Evolutionary conservation across 1,139 yeast genomes (phyloP).

Genomic region (Scheffersomyces quercinus): DNA sequence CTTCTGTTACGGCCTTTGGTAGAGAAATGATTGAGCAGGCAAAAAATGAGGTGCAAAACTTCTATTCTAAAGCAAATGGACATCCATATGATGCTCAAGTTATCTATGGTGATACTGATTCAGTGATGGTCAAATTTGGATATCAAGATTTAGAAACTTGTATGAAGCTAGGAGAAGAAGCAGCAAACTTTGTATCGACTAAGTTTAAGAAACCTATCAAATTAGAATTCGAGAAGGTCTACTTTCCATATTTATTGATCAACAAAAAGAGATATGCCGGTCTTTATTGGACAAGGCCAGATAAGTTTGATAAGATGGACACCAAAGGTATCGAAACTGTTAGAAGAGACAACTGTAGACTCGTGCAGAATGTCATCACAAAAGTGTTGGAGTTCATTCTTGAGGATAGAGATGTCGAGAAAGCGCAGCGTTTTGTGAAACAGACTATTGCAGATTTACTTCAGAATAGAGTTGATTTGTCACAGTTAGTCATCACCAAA

Average conservation of each 20-base stretch:
- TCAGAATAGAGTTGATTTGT: conserved; percentile 89
- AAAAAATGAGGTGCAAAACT: conserved; percentile 78
- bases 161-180: conserved; percentile 91
- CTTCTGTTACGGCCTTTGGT: conserved; percentile 94
- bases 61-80: conserved; percentile 79
- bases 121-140: conserved; percentile 98
- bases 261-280: conserved; percentile 98
- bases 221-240: conserved; percentile 94
- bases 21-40: conserved; percentile 96
- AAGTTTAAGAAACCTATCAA: conserved; percentile 85
- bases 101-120: conserved; percentile 98
- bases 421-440: conserved; percentile 83
- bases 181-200: conserved; percentile 84
- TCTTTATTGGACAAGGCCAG: conserved; percentile 88
- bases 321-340: conserved; percentile 99
- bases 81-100: conserved; percentile 82
- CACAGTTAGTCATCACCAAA: conserved; percentile 91
- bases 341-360: conserved; percentile 93
- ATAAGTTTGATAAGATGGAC: conserved; percentile 93
- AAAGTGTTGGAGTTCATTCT: conserved; percentile 83
- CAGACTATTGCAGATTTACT: conserved; percentile 86
- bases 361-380: conserved; percentile 93
- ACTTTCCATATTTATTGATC: conserved; percentile 89
- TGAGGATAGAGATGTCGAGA: conserved; percentile 86
- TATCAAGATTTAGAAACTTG: conserved; percentile 76